These are phyloP conservation scores for Cynara cardunculus DNA, from an alignment of 129 eudicot species.

Conservation along the genomic window DNA sequence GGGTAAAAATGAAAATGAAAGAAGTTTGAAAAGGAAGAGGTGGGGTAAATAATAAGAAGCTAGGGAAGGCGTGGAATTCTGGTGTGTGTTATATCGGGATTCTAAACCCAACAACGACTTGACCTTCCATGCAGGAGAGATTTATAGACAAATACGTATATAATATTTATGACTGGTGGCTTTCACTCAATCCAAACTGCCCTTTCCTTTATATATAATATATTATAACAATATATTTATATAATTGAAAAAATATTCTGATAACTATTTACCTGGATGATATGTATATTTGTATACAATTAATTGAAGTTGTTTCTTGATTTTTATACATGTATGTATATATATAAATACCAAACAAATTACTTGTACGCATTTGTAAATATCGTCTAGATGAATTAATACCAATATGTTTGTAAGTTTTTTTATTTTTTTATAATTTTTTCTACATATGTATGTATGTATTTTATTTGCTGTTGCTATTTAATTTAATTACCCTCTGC, in stretches of 20 bases:
- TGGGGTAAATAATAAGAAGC: slow-evolving; percentile 2
- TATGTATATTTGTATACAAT: too few species aligned
- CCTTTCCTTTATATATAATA: slow-evolving; percentile 3
- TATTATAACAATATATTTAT: background rate
- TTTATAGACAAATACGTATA: slow-evolving; percentile 7
- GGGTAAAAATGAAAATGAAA: background rate
- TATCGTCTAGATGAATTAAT: too few species aligned
- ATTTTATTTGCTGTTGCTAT: too few species aligned
- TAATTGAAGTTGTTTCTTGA: too few species aligned
- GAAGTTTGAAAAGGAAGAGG: slow-evolving; percentile 16
- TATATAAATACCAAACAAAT: too few species aligned
- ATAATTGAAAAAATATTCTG: too few species aligned
- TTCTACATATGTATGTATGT: too few species aligned
- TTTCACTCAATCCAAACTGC: slow-evolving; percentile 35
- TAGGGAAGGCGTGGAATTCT: slow-evolving; percentile 28
- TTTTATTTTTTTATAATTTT: too few species aligned
- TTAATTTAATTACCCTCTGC: background rate
- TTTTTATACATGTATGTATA: too few species aligned
- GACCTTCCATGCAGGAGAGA: slow-evolving; percentile 35
- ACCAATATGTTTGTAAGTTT: too few species aligned
- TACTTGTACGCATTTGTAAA: too few species aligned
- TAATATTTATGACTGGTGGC: slow-evolving; percentile 22
- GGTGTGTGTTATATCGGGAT: slow-evolving; percentile 32
- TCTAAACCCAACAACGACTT: slow-evolving; percentile 34
- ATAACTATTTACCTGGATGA: too few species aligned